Evolutionary conservation across 768 basidiomycete genomes (phyloP), one percentile per base, ranked within the genome.

Genomic region (Neoboletus magnificus): DNA sequence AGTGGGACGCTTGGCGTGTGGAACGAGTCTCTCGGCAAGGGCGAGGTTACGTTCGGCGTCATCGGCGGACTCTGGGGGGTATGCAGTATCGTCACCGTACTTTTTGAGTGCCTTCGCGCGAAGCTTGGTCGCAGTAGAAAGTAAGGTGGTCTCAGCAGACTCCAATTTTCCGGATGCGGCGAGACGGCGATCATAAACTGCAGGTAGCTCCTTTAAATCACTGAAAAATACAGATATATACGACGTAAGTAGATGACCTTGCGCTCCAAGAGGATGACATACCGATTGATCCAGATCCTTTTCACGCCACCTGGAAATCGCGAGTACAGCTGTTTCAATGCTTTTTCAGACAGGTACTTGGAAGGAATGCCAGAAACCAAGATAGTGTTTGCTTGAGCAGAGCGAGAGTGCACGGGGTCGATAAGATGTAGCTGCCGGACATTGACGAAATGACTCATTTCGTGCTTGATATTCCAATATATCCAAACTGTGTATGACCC

Each of bases 201-300:
- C 85, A 1, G 94, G 94, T 48, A 99, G 79, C 11, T 92, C 87
- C 68, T 91, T 91, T 29, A 98, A 77, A 65, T 98, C 82, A 47
- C 91, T 88, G 58, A 43, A 43, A 54, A 41, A 23, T 29, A 44
- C 5, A 1, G 2, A 52, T 30, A 16, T 27, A 36, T 55, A 3
- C 10, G 32, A 37, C 39, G 25, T 22, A 11, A 53, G 40, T 7
- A 47, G 16, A 16, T 5, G n/a, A 22, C 4, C 27, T 18, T 5
- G 37, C 9, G 16, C 0, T 27, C 20, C 25, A 4, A 1, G 16
- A 30, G 18, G 5, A 40, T 25, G 27, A 59, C 80, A 40, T 54
- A 86, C 85, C 90, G 80, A 70, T 94, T 96, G 37, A 98, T 79
- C 94, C 96, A 99, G 36, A 99, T 84, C 60, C 84, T 83, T 67